Evolutionary conservation across 176 grass and related monocot species (phyloP).

Genomic region (Phragmites australis): DNA sequence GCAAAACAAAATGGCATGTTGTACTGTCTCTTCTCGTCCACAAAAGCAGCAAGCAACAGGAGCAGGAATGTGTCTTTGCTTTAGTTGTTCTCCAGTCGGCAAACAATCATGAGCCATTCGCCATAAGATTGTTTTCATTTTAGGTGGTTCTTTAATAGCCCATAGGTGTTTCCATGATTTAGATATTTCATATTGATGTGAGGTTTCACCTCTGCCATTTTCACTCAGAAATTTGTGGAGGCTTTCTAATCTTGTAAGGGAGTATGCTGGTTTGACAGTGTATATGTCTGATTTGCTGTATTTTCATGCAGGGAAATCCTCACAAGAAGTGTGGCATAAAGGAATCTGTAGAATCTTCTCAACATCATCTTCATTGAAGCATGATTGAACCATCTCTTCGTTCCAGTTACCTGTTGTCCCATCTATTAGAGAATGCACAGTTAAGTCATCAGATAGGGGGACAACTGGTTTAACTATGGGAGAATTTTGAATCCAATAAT

Average conservation of each 20-base stretch:
- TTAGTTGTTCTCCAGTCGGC: not conserved
- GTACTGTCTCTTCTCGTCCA: not conserved
- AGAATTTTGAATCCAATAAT: not conserved
- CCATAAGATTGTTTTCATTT: not conserved
- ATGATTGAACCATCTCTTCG: not conserved
- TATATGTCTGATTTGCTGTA: too few species aligned
- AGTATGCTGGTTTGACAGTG: too few species aligned
- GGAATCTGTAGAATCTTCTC: not conserved
- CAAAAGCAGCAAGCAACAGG: not conserved
- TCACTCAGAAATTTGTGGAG: too few species aligned
- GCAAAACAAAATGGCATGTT: not conserved
- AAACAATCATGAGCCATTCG: not conserved
- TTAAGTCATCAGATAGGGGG: not conserved
- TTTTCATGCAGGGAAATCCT: not conserved
- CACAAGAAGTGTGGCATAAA: not conserved
- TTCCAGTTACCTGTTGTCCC: not conserved
- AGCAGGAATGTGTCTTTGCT: not conserved
- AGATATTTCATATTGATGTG: too few species aligned
- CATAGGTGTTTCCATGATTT: not conserved
- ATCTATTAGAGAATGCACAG: not conserved
- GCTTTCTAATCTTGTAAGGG: too few species aligned
- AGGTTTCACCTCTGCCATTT: too few species aligned
- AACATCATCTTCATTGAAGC: not conserved
- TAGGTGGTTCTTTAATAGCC: not conserved
- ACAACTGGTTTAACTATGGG: not conserved